Percentiles rank a stretch among this genome's conserved stretches.
These are phyloP conservation scores for Phoma sp. DNA, from an alignment of 2,329 filamentous ascomycete genomes.

Conservation along the genomic window DNA sequence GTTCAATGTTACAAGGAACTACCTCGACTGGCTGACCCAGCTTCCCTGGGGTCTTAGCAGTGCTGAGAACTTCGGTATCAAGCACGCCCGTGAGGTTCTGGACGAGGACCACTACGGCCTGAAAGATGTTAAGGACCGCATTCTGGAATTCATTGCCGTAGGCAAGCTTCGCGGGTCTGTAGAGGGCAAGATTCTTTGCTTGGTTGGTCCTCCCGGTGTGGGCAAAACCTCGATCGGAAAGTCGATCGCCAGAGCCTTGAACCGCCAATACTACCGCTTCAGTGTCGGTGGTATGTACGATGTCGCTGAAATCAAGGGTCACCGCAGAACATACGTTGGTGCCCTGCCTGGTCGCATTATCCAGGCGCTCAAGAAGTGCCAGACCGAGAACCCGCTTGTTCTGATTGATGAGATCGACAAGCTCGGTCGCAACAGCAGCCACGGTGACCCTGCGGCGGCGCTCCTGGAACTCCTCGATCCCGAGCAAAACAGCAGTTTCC, in stretches of 20 bases:
- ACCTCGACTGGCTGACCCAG: slow-evolving; percentile 97
- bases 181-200: slow-evolving; percentile 97
- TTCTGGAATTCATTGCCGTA: slow-evolving; percentile 96
- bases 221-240: slow-evolving; percentile 99
- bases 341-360: slow-evolving; percentile 96
- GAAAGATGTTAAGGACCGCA: slow-evolving; percentile 98
- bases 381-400: slow-evolving; percentile 96
- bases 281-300: slow-evolving; percentile 96
- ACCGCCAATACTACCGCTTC: slow-evolving; percentile 97
- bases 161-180: slow-evolving; percentile 96
- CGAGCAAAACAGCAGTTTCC: slow-evolving; percentile 95
- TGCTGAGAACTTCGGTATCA: slow-evolving; percentile 94
- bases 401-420: slow-evolving; percentile 98
- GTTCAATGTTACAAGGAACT: slow-evolving; percentile 98
- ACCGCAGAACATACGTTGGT: slow-evolving; percentile 94
- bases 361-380: slow-evolving; percentile 97
- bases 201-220: slow-evolving; percentile 95
- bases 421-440: slow-evolving; percentile 91
- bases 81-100: slow-evolving; percentile 85
- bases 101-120: slow-evolving; percentile 97
- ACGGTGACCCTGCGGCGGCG: slow-evolving; percentile 89
- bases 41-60: slow-evolving; percentile 97
- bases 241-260: slow-evolving; percentile 91
- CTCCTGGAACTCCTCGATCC: slow-evolving; percentile 92
- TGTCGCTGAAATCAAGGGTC: slow-evolving; percentile 98